Evolutionary conservation across 2,329 filamentous ascomycete genomes (phyloP).

Genomic region (Elsinoe ampelina): DNA sequence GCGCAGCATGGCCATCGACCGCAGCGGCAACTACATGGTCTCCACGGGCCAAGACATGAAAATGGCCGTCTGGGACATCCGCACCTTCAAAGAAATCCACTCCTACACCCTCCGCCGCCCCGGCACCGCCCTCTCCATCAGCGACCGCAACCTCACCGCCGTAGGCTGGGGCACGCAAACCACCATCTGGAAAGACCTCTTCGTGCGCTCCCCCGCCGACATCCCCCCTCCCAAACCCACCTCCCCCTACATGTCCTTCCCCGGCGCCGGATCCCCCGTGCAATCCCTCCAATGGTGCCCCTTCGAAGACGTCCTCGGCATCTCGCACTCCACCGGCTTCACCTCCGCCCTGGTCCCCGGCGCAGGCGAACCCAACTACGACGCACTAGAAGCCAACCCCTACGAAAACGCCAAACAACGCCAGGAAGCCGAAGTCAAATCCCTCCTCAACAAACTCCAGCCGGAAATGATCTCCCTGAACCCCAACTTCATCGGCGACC

Average conservation of each 20-base stretch:
- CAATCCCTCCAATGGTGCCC: slow-evolving; percentile 87
- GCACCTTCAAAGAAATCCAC: slow-evolving; percentile 88
- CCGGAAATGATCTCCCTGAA: slow-evolving; percentile 96
- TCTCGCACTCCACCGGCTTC: slow-evolving; percentile 78
- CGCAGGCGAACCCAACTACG: slow-evolving; percentile 94
- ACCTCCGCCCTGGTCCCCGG: slow-evolving; percentile 84
- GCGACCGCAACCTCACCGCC: slow-evolving; percentile 77
- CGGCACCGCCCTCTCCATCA: slow-evolving; percentile 75
- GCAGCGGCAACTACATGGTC: slow-evolving; percentile 92
- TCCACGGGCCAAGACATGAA: slow-evolving; percentile 80
- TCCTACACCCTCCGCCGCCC: slow-evolving; percentile 78
- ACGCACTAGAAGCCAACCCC: slow-evolving; percentile 86
- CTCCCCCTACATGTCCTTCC: slow-evolving; percentile 71
- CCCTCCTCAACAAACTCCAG: slow-evolving; percentile 83
- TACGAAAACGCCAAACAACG: slow-evolving; percentile 90
- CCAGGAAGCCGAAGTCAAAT: slow-evolving; percentile 83
- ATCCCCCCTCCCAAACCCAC: no score
- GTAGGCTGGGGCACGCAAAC: slow-evolving; percentile 86
- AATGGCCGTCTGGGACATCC: slow-evolving; percentile 93
- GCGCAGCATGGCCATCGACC: slow-evolving; percentile 72
- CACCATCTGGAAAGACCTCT: slow-evolving; percentile 84
- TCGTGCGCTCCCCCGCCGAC: slow-evolving; percentile 47
- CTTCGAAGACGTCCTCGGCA: slow-evolving; percentile 83
- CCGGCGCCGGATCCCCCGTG: slow-evolving; percentile 70
- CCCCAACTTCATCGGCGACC: slow-evolving; percentile 79